Percentiles rank a stretch among this genome's conserved stretches.
phyloP scores from a whole-genome alignment of 495 filamentous ascomycete genomes.

The Thermochaetoides thermophila region DNA sequence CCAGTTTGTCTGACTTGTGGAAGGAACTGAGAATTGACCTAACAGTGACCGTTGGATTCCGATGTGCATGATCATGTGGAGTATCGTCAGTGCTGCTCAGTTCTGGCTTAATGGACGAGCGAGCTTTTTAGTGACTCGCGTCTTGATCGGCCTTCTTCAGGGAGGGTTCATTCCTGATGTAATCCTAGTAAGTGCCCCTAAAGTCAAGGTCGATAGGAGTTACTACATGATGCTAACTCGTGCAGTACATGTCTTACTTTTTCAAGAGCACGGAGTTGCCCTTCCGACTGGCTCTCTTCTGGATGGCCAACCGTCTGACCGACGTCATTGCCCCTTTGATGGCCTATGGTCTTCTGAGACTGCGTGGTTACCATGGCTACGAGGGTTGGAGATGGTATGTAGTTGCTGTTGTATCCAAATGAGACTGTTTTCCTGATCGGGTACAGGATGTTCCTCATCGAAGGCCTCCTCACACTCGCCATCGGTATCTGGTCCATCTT shows the following conservation, averaged over 20 bases:
- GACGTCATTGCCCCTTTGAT: constrained; percentile 33
- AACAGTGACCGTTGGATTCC: constrained; percentile 77
- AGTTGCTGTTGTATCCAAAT: too few species aligned
- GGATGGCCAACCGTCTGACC: constrained; percentile 32
- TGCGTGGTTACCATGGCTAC: constrained; percentile 35
- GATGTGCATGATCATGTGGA: constrained; percentile 34
- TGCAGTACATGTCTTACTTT: constrained; percentile 39
- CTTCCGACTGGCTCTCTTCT: constrained; percentile 32
- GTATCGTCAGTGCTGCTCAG: constrained; percentile 23
- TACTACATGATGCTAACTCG: too few species aligned
- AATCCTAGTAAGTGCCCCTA: too few species aligned
- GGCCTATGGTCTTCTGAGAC: constrained; percentile 32
- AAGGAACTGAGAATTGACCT: too few species aligned
- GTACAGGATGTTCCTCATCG: constrained; percentile 35
- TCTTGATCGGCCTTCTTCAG: constrained; percentile 26
- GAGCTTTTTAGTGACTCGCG: constrained; percentile 24
- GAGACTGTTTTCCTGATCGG: too few species aligned
- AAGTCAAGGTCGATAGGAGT: too few species aligned
- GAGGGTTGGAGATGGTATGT: constrained; percentile 44
- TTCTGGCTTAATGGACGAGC: constrained; percentile 17
- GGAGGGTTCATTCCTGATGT: constrained; percentile 41
- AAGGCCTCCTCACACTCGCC: constrained; percentile 33
- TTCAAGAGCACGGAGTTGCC: constrained; percentile 37
- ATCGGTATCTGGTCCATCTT: constrained; percentile 25
- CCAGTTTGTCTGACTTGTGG: too few species aligned